Evolutionary conservation across 352 stramenopile species (phyloP).

Genomic region (Paralagenidium karlingii): DNA sequence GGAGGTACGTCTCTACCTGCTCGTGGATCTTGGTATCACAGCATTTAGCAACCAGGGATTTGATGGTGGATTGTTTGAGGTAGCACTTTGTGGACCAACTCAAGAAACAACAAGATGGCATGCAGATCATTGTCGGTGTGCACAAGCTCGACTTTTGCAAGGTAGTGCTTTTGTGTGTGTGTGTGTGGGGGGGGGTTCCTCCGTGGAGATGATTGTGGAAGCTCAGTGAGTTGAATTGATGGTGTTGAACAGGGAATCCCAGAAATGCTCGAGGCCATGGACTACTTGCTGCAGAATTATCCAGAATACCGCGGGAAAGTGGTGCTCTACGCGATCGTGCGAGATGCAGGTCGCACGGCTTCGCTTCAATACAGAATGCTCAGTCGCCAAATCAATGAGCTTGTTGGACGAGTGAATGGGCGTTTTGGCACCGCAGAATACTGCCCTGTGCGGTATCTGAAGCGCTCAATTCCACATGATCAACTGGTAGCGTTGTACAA

Average conservation of each 20-base stretch:
- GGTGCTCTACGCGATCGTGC: slow-evolving; percentile 90
- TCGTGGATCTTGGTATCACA: neutral
- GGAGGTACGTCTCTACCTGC: slow-evolving; percentile 11
- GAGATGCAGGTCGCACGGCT: slow-evolving; percentile 42
- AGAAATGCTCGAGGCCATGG: slow-evolving; percentile 83
- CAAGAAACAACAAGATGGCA: slow-evolving; percentile 36
- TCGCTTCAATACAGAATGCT: slow-evolving; percentile 71
- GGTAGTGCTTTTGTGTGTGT: no score
- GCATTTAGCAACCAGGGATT: slow-evolving; percentile 4
- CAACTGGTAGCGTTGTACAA: slow-evolving; percentile 86
- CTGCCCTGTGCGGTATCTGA: slow-evolving; percentile 79
- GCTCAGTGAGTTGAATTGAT: slow-evolving; percentile 14
- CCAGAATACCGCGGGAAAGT: slow-evolving; percentile 89
- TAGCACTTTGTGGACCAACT: slow-evolving; percentile 40
- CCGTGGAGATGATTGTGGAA: slow-evolving; percentile 12
- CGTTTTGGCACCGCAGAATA: slow-evolving; percentile 82
- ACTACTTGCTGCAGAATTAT: slow-evolving; percentile 81
- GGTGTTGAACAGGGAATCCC: slow-evolving; percentile 75
- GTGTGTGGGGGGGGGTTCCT: slow-evolving; percentile 6
- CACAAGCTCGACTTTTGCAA: slow-evolving; percentile 76
- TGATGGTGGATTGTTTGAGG: no score
- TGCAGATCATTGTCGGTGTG: slow-evolving; percentile 69
- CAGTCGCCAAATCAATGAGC: slow-evolving; percentile 81
- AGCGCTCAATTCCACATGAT: slow-evolving; percentile 75
- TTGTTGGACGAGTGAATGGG: slow-evolving; percentile 82